Conservation (phyloP, 306 rosid species). For the Echinosophora koreensis region DNA sequence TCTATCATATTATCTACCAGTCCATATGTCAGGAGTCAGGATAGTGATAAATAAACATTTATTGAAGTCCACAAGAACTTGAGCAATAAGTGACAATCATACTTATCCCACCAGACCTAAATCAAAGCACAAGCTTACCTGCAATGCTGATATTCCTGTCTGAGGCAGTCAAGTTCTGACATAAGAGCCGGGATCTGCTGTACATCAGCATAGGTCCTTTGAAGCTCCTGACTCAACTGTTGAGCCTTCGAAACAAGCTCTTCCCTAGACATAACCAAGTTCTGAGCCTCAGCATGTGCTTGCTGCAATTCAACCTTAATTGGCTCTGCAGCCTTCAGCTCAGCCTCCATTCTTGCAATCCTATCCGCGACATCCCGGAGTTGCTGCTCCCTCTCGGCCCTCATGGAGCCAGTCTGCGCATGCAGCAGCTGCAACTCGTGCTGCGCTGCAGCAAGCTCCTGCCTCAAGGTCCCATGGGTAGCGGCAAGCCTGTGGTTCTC, state of each 20-base stretch:
- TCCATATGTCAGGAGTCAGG: background rate
- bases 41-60: background rate
- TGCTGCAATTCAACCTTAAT: constrained; percentile 68
- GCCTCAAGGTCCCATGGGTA: constrained; percentile 70
- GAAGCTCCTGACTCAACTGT: constrained; percentile 71
- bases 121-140: constrained; percentile 51
- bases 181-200: constrained; percentile 70
- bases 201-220: constrained; percentile 64
- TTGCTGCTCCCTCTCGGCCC: constrained; percentile 76
- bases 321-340: constrained; percentile 63
- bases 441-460: constrained; percentile 75
- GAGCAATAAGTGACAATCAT: constrained; percentile 9
- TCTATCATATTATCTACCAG: background rate
- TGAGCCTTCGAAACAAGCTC: constrained; percentile 66
- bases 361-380: constrained; percentile 59
- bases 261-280: constrained; percentile 64
- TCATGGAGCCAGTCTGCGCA: constrained; percentile 65
- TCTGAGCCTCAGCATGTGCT: constrained; percentile 67
- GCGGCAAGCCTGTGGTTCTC: constrained; percentile 80
- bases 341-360: constrained; percentile 71
- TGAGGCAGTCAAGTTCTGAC: constrained; percentile 65
- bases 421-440: constrained; percentile 72
- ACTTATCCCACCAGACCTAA: background rate
- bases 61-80: background rate
- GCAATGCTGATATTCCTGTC: constrained; percentile 80